Percentiles rank a stretch among this genome's conserved stretches.
phyloP scores from a whole-genome alignment of 2,329 filamentous ascomycete species.

The Saccharata proteae region DNA sequence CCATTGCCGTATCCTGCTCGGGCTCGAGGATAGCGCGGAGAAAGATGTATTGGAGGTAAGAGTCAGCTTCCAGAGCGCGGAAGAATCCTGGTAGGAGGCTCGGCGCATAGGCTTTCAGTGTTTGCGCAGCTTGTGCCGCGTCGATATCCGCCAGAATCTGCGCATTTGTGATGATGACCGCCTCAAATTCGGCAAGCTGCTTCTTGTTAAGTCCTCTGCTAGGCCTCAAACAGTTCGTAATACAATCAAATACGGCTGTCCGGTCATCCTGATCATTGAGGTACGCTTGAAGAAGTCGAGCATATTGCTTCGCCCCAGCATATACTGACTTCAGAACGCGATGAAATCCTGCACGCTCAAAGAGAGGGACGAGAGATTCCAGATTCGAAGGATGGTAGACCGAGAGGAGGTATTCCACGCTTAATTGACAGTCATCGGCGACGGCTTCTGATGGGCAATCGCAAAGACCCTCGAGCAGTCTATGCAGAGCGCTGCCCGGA shows the following conservation, averaged over 20 bases:
- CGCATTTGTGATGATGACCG: conserved; percentile 54
- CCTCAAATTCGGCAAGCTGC: conserved; percentile 60
- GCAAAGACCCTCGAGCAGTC: conserved; percentile 71
- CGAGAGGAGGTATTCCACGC: conserved; percentile 86
- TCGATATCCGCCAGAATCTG: conserved; percentile 55
- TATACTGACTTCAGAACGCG: conserved; percentile 87
- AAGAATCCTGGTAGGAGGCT: conserved; percentile 57
- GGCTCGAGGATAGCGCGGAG: conserved; percentile 65
- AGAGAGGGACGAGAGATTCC: conserved; percentile 59
- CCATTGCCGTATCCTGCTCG: conserved; percentile 24
- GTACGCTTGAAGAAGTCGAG: conserved; percentile 65
- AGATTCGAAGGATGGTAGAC: conserved; percentile 84
- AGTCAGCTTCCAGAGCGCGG: conserved; percentile 46
- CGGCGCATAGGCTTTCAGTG: conserved; percentile 48
- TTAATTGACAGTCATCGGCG: conserved; percentile 90
- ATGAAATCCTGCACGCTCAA: conserved; percentile 73
- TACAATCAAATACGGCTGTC: conserved; percentile 64
- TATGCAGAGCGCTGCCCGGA: conserved; percentile 72
- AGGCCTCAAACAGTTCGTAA: conserved; percentile 60
- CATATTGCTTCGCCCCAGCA: conserved; percentile 65
- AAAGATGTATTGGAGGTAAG: conserved; percentile 62
- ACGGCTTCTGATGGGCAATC: conserved; percentile 69
- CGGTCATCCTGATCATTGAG: conserved; percentile 75
- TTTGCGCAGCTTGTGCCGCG: conserved; percentile 51
- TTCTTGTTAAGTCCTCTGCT: conserved; percentile 52